These are phyloP conservation scores for Zygosaccharomyces kombuchaensis DNA, from an alignment of 805 yeast species.

Conservation along the genomic window DNA sequence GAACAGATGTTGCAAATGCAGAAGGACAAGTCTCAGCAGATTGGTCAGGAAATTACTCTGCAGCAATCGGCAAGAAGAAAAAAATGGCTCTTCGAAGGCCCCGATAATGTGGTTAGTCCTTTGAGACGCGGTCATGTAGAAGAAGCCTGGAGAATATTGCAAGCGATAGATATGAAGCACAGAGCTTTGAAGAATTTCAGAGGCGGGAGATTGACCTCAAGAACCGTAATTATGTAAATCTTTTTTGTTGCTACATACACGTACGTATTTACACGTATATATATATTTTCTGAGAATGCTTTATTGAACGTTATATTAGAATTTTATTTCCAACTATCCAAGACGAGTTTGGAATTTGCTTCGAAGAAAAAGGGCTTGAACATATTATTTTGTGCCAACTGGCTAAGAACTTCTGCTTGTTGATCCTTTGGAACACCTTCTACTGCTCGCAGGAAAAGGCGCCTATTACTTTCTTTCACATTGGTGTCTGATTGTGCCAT, in stretches of 20 bases:
- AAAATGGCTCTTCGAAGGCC: slow-evolving; percentile 75
- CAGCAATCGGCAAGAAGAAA: slow-evolving; percentile 44
- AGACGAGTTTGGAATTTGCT: slow-evolving; percentile 22
- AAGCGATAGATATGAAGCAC: slow-evolving; percentile 51
- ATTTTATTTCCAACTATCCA: slow-evolving; percentile 21
- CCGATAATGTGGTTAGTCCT: slow-evolving; percentile 78
- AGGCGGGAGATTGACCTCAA: slow-evolving; percentile 41
- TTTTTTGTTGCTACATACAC: neutral
- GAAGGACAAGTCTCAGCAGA: slow-evolving; percentile 36
- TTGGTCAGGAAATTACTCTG: slow-evolving; percentile 34
- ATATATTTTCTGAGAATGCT: neutral
- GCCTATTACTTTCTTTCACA: slow-evolving; percentile 17
- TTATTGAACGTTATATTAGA: too few relatives aligned
- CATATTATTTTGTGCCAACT: slow-evolving; percentile 18
- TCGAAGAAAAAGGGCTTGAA: slow-evolving; percentile 26
- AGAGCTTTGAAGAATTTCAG: slow-evolving; percentile 66
- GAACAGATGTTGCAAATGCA: slow-evolving; percentile 49
- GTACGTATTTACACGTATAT: neutral
- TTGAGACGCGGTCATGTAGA: slow-evolving; percentile 73
- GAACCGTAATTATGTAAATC: slow-evolving; percentile 34
- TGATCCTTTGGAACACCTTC: slow-evolving; percentile 15
- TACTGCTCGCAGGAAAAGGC: slow-evolving; percentile 12
- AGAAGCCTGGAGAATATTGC: slow-evolving; percentile 85
- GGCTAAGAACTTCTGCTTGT: slow-evolving; percentile 20
- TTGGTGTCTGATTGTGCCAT: slow-evolving; percentile 25